These are phyloP conservation scores for Euryodendron excelsum DNA, from an alignment of 148 eudicot species.

Conservation along the genomic window DNA sequence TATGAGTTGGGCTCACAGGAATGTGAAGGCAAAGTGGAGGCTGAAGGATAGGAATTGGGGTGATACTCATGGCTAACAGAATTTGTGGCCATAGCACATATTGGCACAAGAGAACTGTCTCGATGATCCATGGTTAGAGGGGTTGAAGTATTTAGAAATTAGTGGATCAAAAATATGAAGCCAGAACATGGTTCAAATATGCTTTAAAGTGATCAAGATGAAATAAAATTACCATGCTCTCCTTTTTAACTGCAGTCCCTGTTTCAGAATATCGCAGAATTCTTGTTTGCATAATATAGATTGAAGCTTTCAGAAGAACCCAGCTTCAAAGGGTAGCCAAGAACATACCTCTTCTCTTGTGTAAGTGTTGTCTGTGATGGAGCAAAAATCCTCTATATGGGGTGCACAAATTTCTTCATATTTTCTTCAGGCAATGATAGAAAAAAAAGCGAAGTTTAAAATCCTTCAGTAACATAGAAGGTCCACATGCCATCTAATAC, in stretches of 20 bases:
- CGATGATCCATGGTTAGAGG: neutral
- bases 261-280: neutral
- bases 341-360: slow-evolving; percentile 67
- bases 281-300: neutral
- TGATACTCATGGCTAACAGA: neutral
- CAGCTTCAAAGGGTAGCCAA: neutral
- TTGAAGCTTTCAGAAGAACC: slow-evolving; percentile 7
- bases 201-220: neutral
- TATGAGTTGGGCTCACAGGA: neutral
- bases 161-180: neutral
- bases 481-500: neutral
- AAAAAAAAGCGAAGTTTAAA: slow-evolving; percentile 16
- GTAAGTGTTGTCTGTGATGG: slow-evolving; percentile 86
- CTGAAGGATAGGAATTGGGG: neutral
- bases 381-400: slow-evolving; percentile 80
- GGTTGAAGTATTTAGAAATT: neutral
- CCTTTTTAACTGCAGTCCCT: neutral
- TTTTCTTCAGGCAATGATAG: slow-evolving; percentile 44
- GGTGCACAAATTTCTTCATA: slow-evolving; percentile 90
- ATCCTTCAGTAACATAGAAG: slow-evolving; percentile 1
- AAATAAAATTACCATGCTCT: neutral
- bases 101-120: too few relatives aligned
- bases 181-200: neutral
- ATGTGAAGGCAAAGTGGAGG: neutral
- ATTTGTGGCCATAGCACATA: neutral